A percentile compares a stretch with the other conserved stretches of the same genome.
Conservation (phyloP, 192 early-diverging fungal genomes). For the Backusella westeae region DNA sequence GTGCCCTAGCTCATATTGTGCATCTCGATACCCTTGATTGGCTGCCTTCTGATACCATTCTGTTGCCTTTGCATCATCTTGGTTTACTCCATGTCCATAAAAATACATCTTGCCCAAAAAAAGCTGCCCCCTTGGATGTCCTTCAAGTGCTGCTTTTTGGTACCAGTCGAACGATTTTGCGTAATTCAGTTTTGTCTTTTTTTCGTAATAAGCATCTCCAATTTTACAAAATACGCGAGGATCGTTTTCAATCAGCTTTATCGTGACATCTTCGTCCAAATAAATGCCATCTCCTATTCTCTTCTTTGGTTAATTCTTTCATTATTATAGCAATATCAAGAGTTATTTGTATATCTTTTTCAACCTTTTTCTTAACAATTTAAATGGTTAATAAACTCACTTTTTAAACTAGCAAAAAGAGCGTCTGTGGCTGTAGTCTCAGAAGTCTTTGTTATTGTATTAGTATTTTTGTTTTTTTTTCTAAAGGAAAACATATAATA, state of each 20-base stretch:
- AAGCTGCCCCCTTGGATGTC: not conserved
- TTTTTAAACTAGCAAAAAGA: not conserved
- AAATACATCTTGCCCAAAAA: not conserved
- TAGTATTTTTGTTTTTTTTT: not conserved
- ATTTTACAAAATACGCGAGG: slow-evolving; percentile 6
- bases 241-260: not conserved
- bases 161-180: not conserved
- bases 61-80: slow-evolving; percentile 6
- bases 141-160: not conserved
- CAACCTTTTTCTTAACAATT: not conserved
- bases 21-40: not conserved
- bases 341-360: not conserved
- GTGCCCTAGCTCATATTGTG: not conserved
- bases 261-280: not conserved
- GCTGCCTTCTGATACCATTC: slow-evolving; percentile 2
- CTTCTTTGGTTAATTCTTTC: not conserved
- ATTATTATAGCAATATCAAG: not conserved
- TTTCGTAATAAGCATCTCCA: not conserved
- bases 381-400: not conserved
- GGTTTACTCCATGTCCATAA: not conserved
- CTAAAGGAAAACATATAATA: slow-evolving; percentile 2
- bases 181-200: not conserved
- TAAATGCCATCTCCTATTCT: not conserved
- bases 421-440: not conserved
- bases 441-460: not conserved